Conservation (phyloP, 192 early-diverging fungal species). For the Umbelopsis sp. region DNA sequence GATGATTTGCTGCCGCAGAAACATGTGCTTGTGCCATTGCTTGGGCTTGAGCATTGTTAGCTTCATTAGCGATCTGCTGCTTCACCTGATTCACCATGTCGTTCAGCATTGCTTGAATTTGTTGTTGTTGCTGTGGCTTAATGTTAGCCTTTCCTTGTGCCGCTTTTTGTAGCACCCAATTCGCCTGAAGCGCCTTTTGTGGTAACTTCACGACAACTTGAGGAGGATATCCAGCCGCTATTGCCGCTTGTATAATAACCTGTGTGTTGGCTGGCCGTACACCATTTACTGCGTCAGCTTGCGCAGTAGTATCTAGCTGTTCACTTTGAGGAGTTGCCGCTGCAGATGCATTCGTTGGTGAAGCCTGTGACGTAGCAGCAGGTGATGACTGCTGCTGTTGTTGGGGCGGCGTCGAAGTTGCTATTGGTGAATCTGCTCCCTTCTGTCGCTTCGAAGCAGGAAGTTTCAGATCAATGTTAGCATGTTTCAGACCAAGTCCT, state of each 20-base stretch:
- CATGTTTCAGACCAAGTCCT: conserved; percentile 25
- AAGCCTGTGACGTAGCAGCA: not conserved
- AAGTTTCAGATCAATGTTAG: conserved; percentile 36
- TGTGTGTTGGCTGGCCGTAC: conserved; percentile 24
- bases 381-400: not conserved
- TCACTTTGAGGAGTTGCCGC: not conserved
- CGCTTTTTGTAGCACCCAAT: conserved; percentile 32
- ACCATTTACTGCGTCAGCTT: conserved; percentile 12
- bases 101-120: conserved; percentile 30
- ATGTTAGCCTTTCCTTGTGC: conserved; percentile 10
- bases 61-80: conserved; percentile 24
- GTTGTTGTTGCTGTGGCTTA: conserved; percentile 28
- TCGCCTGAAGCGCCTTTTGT: conserved; percentile 29
- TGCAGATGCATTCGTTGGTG: not conserved
- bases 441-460: conserved; percentile 31
- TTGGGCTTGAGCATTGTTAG: conserved; percentile 5
- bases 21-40: conserved; percentile 14
- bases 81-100: conserved; percentile 22
- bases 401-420: not conserved
- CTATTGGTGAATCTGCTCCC: conserved; percentile 1
- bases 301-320: conserved; percentile 4
- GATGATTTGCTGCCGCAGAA: not conserved
- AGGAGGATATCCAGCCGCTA: conserved; percentile 26
- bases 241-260: conserved; percentile 25
- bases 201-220: conserved; percentile 29